Evolutionary conservation across 345 rosid species (phyloP).

Genomic region (Populus euphratica): DNA sequence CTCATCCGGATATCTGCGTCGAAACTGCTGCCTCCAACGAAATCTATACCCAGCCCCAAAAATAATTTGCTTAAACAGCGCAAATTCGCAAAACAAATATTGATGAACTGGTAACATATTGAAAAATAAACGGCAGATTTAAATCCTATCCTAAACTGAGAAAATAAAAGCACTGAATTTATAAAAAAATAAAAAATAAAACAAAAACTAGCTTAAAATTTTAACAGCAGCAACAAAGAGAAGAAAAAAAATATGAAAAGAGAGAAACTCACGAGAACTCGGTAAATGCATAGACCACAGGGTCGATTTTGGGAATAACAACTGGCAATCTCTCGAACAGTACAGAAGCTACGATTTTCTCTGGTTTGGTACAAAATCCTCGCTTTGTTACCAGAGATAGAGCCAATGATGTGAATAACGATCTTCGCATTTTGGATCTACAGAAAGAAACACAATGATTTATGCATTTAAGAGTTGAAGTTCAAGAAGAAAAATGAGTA

Average conservation of each 20-base stretch:
- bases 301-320: conserved; percentile 85
- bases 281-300: conserved; percentile 77
- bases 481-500: background rate
- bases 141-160: too few species aligned
- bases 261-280: conserved; percentile 77
- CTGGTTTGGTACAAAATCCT: conserved; percentile 61
- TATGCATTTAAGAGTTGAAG: background rate
- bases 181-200: too few species aligned
- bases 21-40: conserved; percentile 81
- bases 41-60: conserved; percentile 44
- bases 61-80: background rate
- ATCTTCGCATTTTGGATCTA: conserved; percentile 48
- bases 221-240: background rate
- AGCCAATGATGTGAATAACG: conserved; percentile 28
- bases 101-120: too few species aligned
- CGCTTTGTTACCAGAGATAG: conserved; percentile 32
- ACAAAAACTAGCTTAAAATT: too few species aligned
- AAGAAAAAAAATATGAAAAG: background rate
- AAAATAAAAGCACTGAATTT: too few species aligned
- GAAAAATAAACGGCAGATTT: too few species aligned
- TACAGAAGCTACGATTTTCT: conserved; percentile 82
- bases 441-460: background rate
- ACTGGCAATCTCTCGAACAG: conserved; percentile 91
- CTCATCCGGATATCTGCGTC: conserved; percentile 87
- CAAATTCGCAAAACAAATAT: background rate